Conservation (phyloP, 73 alveolate genomes). For the Paramecium octaurelia region DNA sequence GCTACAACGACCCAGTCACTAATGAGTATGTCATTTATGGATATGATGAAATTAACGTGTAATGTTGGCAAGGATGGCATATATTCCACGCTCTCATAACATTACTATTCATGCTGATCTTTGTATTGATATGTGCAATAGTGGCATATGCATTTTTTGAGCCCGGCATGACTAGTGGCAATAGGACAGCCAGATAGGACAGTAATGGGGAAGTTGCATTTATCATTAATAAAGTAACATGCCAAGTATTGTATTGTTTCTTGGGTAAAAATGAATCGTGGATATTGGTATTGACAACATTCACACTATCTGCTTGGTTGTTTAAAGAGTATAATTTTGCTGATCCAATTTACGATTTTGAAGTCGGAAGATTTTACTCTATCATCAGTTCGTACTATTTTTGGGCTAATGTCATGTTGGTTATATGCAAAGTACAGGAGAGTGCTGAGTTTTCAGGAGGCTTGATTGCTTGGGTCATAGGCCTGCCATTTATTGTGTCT, state of each 20-base stretch:
- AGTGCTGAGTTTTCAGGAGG: slow-evolving; percentile 83
- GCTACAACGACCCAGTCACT: not conserved
- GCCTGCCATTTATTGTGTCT: slow-evolving; percentile 79
- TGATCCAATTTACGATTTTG: slow-evolving; percentile 56
- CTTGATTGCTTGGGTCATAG: slow-evolving; percentile 77
- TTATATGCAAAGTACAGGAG: slow-evolving; percentile 73
- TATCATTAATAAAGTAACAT: slow-evolving; percentile 29
- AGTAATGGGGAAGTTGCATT: slow-evolving; percentile 52
- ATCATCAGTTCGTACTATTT: slow-evolving; percentile 34
- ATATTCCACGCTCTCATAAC: slow-evolving; percentile 36
- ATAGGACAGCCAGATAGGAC: slow-evolving; percentile 59
- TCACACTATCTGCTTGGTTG: slow-evolving; percentile 23
- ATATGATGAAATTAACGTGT: not conserved
- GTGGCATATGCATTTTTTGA: slow-evolving; percentile 62
- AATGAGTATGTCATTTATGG: not conserved
- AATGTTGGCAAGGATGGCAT: slow-evolving; percentile 63
- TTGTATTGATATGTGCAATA: slow-evolving; percentile 44
- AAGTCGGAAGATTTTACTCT: slow-evolving; percentile 47
- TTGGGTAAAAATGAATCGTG: slow-evolving; percentile 37
- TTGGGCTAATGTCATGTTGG: slow-evolving; percentile 69
- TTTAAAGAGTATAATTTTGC: slow-evolving; percentile 49
- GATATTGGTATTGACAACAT: slow-evolving; percentile 37
- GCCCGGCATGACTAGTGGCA: slow-evolving; percentile 53
- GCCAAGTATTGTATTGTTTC: slow-evolving; percentile 32
- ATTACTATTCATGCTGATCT: slow-evolving; percentile 14